phyloP scores from a whole-genome alignment of 495 filamentous ascomycete species.

The Annulohypoxylon nitens region DNA sequence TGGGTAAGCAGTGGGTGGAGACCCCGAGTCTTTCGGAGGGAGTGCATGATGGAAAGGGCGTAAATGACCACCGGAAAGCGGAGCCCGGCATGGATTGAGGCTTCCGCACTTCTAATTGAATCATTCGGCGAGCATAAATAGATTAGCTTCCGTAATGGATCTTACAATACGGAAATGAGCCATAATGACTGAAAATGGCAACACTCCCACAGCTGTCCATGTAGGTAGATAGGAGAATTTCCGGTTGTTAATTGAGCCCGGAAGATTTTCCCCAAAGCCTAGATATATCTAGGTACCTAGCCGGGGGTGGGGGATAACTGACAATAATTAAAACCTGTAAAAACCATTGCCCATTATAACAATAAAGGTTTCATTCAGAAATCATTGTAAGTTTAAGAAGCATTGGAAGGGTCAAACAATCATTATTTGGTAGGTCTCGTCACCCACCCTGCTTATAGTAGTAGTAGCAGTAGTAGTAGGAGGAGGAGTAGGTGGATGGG shows the following conservation, averaged over 20 bases:
- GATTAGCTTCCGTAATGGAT: background rate
- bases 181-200: background rate
- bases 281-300: too few relatives aligned
- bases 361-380: too few relatives aligned
- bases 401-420: too few relatives aligned
- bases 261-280: background rate
- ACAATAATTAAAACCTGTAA: too few relatives aligned
- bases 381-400: too few relatives aligned
- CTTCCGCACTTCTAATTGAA: background rate
- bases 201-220: background rate
- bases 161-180: background rate
- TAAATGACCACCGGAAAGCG: slow-evolving; percentile 40
- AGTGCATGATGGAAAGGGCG: slow-evolving; percentile 36
- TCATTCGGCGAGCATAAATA: background rate
- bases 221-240: background rate
- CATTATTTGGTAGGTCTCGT: too few relatives aligned
- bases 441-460: too few relatives aligned
- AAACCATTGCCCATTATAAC: too few relatives aligned
- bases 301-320: too few relatives aligned
- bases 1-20: slow-evolving; percentile 16
- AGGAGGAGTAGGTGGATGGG: too few relatives aligned
- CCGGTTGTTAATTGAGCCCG: background rate
- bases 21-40: slow-evolving; percentile 11
- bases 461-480: too few relatives aligned
- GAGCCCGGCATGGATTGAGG: background rate